Evolutionary conservation across 805 yeast species (phyloP), one percentile per base, ranked within the genome.

Genomic region (Candida nemodendra): DNA sequence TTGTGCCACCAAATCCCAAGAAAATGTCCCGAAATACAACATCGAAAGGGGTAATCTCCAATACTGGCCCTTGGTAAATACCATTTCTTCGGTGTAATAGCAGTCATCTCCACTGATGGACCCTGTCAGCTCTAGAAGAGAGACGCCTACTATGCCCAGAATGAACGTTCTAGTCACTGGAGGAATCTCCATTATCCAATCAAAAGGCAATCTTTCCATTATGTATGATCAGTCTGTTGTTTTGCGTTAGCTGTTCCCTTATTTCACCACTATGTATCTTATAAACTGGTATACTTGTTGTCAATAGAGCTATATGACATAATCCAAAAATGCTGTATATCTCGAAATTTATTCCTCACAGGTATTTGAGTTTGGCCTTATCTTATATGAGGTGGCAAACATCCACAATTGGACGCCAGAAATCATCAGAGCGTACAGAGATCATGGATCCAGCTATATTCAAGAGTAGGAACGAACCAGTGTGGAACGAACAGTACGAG

Each of bases 81-180:
- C 72, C 14, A 60, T 50, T 21, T 68, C 71, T 30, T 49, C 57
- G 11, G 64, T 56, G 41, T 65, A 71, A 21, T 56, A 50, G 16
- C 61, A 48, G 44, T 63, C 66, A 5, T 55, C 41, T 8, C 49
- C 40, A 18, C 58, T 59, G 3, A 70, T 34, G 3, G 59, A 42
- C 2, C 68, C 68, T 0, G 64, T 50, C 30, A 57, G 52, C 16
- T 61, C 64, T 15, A 66, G 47, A 5, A 62, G 38, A 2, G 71
- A 59, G 12, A 65, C 47, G 3, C 54, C 55, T 2, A 62, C 50
- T 3, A 69, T 51, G 3, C 63, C 61, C 1, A 57, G 27, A 2
- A 64, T 41, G 57, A 68, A 65, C 5, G 50, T 38, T 32, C 74
- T 49, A 4, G 79, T 74, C 15, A 73, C 72, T 2, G 73, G 69